Base-by-base conservation (phyloP, 1,139 yeast genomes). In the Kodamaea anthophila region DNA sequence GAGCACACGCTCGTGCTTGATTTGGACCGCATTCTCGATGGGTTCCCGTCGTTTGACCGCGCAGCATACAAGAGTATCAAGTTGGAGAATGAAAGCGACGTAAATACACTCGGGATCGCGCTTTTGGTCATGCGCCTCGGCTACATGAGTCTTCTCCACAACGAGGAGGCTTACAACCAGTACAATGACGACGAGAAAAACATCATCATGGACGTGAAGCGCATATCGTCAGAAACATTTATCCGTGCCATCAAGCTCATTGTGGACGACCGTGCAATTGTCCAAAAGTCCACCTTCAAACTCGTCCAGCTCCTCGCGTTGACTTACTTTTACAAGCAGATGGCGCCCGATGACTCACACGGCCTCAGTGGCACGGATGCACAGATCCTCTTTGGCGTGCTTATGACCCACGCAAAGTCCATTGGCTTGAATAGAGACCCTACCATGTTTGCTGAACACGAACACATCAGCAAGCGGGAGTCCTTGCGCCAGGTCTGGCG, bases 351-450 rank as follows among this genome's bases (percentile, higher is more conserved):
- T 38, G 71, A 66, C 41, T 54, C 66, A 36, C 65, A 58, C 38
- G 73, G 73, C 1, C 47, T 66, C 15, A 60, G 70, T 23, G 65
- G 67, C 5, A 55, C 65, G 0, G 71, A 65, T 38, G 54, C 65
- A 8, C 65, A 62, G 30, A 48, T 62, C 8, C 47, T 64, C 18
- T 53, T 65, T 32, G 70, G 71, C 0, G 48, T 55, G 2, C 55
- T 59, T 9, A 46, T 64, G 12, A 51, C 54, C 18, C 72, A 65
- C 38, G 70, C 73, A 0, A 38, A 60, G 26, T 51, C 68, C 5
- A 64, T 65, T 30, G 73, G 73, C 0, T 48, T 66, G 28, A 59
- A 66, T 37, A 47, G 73, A 9, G 73, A 66, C 36, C 72, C 73
- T 1, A 44, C 54, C 5, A 46, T 38, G 23, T 65, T 56, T 34